Evolutionary conservation across 441 rosid genomes (phyloP).

Genomic region (Populus hybrid): DNA sequence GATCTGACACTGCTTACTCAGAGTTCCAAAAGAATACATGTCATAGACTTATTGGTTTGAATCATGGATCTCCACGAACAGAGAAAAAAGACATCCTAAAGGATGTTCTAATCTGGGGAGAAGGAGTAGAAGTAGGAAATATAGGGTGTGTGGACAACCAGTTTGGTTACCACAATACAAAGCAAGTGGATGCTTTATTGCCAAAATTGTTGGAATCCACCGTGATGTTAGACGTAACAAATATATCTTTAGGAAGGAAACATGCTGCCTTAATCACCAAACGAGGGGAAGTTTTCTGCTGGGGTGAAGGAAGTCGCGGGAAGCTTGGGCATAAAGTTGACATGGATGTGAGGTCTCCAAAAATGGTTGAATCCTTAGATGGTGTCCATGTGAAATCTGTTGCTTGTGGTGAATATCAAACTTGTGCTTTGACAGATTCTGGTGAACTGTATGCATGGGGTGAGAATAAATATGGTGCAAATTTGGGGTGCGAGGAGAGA

Average conservation of each 20-base stretch:
- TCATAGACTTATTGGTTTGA: conserved; percentile 29
- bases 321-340: conserved; percentile 65
- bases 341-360: conserved; percentile 50
- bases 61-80: conserved; percentile 26
- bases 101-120: conserved; percentile 83
- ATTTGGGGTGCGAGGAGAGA: conserved; percentile 19
- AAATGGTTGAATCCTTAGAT: conserved; percentile 56
- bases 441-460: conserved; percentile 70
- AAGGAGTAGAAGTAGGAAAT: conserved; percentile 45
- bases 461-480: conserved; percentile 33
- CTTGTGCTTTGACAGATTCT: conserved; percentile 54
- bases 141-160: conserved; percentile 39
- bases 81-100: conserved; percentile 44
- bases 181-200: conserved; percentile 34
- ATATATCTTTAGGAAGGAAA: conserved; percentile 57
- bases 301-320: conserved; percentile 74
- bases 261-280: conserved; percentile 70
- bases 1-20: conserved; percentile 25
- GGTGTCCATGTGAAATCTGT: conserved; percentile 43
- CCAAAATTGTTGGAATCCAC: conserved; percentile 63
- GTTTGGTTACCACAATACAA: conserved; percentile 15
- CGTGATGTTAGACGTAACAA: conserved; percentile 54
- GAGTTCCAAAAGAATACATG: conserved; percentile 40
- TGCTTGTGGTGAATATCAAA: conserved; percentile 64
- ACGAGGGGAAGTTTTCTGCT: conserved; percentile 76